Evolutionary conservation across 306 rosid species (phyloP).

Genomic region (Dryas drummondii): DNA sequence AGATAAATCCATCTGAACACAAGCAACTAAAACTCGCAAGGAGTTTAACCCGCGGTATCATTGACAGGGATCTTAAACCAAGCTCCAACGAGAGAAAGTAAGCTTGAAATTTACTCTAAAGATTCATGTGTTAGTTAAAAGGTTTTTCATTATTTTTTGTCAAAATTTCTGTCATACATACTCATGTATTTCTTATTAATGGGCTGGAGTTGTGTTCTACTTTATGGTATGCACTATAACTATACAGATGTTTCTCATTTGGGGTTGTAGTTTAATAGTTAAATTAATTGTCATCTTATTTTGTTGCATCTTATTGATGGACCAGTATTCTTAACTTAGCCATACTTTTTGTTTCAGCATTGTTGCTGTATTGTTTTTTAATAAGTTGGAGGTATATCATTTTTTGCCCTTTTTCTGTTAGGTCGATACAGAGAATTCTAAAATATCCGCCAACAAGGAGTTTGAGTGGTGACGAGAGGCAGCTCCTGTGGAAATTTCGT

Average conservation of each 20-base stretch:
- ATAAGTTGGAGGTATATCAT: conserved; percentile 12
- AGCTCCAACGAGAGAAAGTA: conserved; percentile 94
- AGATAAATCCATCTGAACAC: conserved; percentile 92
- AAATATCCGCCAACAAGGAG: conserved; percentile 98
- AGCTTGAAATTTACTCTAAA: conserved; percentile 33
- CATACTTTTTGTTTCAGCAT: neutral
- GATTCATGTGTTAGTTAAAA: neutral
- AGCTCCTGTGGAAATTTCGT: conserved; percentile 97
- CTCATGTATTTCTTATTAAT: conserved; percentile 3
- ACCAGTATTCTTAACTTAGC: neutral
- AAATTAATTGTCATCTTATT: neutral
- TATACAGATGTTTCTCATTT: neutral
- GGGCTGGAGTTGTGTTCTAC: neutral
- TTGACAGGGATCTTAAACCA: conserved; percentile 95
- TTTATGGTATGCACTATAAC: neutral
- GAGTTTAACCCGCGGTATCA: conserved; percentile 95
- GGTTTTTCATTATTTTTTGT: neutral
- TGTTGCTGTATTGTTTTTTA: neutral
- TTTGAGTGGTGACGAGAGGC: conserved; percentile 96
- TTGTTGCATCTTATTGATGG: neutral
- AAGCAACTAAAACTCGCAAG: conserved; percentile 95
- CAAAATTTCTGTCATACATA: neutral
- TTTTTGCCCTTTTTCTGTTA: conserved; percentile 34
- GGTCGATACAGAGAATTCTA: conserved; percentile 85
- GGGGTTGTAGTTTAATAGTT: neutral